Evolutionary conservation across 306 rosid species (phyloP), one percentile per base, ranked within the genome.

Genomic region (Bauhinia variegata): DNA sequence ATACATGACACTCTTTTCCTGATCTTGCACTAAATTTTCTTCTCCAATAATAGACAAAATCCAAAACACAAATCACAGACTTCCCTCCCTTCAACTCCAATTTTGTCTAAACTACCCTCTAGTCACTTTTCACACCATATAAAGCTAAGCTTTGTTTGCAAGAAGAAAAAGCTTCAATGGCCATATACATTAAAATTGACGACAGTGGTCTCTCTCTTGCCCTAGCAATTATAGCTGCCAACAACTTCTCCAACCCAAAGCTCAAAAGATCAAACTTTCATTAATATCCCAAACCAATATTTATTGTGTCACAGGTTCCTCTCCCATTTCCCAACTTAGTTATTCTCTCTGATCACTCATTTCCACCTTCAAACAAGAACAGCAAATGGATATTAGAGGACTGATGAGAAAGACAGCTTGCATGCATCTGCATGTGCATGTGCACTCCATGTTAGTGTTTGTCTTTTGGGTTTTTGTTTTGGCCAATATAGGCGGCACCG

Each of bases 161-260:
- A 47, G 33, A 7, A 61, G 28, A 51, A 42, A 18, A 71, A 58
- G 43, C 11, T n/a, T 41, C 67, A 65, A 65, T 47, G 54, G 44
- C 51, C 7, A 8, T 42, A 49, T 50, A n/a, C n/a, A 58, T 65
- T 63, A 47, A 42, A 4, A 48, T 23, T 23, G 28, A 32, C 28
- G 11, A 53, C 34, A 41, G 78, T 62, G 51, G 7, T 36, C 56
- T n/a, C n/a, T n/a, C n/a, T n/a, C n/a, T 33, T 46, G 74, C 46
- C 71, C 14, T 1, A 1, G 70, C 83, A 81, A 74, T 83, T 58
- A 72, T 58, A 69, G 13, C 56, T 12, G 11, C 84, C 89, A 87
- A 78, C 88, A 49, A 82, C 84, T 73, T 77, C 48, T 75, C 78
- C 74, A 75, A 54, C 80, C 76, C 50, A 31, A 37, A 38, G 64